Evolutionary conservation across 2,329 filamentous ascomycete species (phyloP).

Genomic region (Cladosporium sp.): DNA sequence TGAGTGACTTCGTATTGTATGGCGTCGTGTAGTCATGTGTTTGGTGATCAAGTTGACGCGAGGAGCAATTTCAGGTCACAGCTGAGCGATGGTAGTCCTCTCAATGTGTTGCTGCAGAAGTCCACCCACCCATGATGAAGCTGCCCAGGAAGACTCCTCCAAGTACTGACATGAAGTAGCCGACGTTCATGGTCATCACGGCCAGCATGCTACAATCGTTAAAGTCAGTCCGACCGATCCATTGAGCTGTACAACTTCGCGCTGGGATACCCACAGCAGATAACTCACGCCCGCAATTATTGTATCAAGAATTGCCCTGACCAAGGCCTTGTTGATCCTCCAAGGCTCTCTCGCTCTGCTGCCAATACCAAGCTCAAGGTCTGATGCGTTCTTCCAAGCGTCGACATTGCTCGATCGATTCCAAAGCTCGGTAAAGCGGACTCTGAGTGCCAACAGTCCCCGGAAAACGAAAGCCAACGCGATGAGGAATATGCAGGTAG

Average conservation of each 20-base stretch:
- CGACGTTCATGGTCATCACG: constrained; percentile 83
- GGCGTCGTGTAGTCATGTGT: background rate
- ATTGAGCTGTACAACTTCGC: too few species aligned
- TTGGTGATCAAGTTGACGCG: background rate
- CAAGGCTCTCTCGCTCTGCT: constrained; percentile 49
- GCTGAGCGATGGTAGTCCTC: too few species aligned
- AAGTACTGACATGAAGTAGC: constrained; percentile 73
- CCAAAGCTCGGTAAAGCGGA: constrained; percentile 19
- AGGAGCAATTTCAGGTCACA: background rate
- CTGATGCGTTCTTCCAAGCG: background rate
- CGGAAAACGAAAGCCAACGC: constrained; percentile 66
- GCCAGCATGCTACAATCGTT: constrained; percentile 67
- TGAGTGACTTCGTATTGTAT: background rate
- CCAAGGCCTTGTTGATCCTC: constrained; percentile 72
- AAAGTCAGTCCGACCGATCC: too few species aligned
- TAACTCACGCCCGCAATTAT: constrained; percentile 71
- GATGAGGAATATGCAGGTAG: constrained; percentile 85
- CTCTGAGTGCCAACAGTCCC: constrained; percentile 33
- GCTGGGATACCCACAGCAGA: constrained; percentile 63
- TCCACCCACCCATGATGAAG: constrained; percentile 26
- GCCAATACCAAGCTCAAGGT: background rate
- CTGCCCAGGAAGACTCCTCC: constrained; percentile 71
- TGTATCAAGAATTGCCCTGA: constrained; percentile 65
- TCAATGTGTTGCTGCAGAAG: constrained; percentile 11
- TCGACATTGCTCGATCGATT: background rate